phyloP scores from a whole-genome alignment of 768 basidiomycete species.

The Psilocybe cubensis region DNA sequence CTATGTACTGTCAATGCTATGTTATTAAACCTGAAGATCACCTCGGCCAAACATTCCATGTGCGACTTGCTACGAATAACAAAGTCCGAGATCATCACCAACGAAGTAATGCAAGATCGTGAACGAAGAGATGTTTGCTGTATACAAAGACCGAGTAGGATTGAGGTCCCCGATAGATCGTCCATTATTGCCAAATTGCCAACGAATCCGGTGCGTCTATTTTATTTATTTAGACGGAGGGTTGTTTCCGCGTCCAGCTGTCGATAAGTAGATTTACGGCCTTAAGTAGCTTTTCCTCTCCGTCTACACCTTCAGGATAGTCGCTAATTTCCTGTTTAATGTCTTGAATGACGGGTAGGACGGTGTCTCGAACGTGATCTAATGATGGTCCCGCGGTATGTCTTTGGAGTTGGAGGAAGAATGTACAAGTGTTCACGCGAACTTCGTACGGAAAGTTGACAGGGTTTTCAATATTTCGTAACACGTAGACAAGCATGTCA shows the following conservation, averaged over 20 bases:
- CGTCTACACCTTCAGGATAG: conserved; percentile 35
- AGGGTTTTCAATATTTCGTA: conserved; percentile 60
- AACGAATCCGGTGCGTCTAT: no score
- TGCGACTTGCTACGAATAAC: background rate
- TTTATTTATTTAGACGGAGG: background rate
- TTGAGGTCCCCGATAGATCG: no score
- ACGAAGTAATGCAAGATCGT: background rate
- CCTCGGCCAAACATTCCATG: background rate
- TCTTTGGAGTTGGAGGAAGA: conserved; percentile 66
- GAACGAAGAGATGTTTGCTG: background rate
- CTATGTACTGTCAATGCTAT: background rate
- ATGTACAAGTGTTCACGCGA: conserved; percentile 73
- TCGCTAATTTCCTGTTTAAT: conserved; percentile 55
- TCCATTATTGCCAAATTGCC: no score
- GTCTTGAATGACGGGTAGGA: conserved; percentile 54
- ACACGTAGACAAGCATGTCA: conserved; percentile 67
- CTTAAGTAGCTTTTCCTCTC: conserved; percentile 45
- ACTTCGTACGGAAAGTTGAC: conserved; percentile 74
- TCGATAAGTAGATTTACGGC: conserved; percentile 44
- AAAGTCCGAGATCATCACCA: background rate
- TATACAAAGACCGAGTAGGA: background rate
- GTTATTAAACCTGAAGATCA: background rate
- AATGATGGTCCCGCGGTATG: conserved; percentile 53
- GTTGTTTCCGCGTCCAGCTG: conserved; percentile 34
- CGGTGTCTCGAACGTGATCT: conserved; percentile 50